These are phyloP conservation scores for Scheffersomyces stipitis DNA, from an alignment of 805 yeast species.

Conservation along the genomic window DNA sequence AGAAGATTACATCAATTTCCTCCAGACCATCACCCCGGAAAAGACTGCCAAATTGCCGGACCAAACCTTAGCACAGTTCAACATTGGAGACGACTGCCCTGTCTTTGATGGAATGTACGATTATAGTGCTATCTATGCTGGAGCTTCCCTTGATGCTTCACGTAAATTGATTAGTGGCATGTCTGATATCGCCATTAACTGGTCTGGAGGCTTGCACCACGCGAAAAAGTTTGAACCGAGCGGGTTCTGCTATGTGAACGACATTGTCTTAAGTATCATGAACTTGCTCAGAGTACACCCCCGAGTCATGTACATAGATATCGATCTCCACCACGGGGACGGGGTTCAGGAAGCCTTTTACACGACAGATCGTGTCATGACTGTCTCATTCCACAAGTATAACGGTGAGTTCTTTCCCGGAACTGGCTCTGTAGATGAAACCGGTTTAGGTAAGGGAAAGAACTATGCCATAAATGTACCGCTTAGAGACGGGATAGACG, in stretches of 20 bases:
- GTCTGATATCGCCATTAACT: conserved; percentile 92
- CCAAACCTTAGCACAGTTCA: conserved; percentile 63
- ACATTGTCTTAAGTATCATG: conserved; percentile 85
- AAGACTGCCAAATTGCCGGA: conserved; percentile 58
- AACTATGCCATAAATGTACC: conserved; percentile 91
- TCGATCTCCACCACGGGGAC: conserved; percentile 95
- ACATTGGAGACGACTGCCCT: conserved; percentile 93
- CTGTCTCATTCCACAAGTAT: conserved; percentile 92
- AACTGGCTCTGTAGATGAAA: conserved; percentile 89
- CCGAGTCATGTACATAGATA: conserved; percentile 89
- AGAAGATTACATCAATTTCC: conserved; percentile 79
- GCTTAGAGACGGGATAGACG: conserved; percentile 92
- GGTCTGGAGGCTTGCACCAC: conserved; percentile 97
- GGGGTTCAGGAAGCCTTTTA: conserved; percentile 98
- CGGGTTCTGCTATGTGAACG: conserved; percentile 94
- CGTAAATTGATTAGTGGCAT: conserved; percentile 80
- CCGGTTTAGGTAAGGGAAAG: conserved; percentile 86
- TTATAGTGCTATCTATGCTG: conserved; percentile 84
- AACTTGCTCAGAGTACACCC: conserved; percentile 87
- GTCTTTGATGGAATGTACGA: conserved; percentile 94
- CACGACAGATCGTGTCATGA: conserved; percentile 93
- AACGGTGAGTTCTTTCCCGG: conserved; percentile 96
- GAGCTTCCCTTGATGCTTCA: conserved; percentile 93
- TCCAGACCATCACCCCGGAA: conserved; percentile 76
- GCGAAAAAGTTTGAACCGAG: conserved; percentile 93